Base-by-base conservation (phyloP, 1,139 yeast species). In the Pichia sorboxylosa region DNA sequence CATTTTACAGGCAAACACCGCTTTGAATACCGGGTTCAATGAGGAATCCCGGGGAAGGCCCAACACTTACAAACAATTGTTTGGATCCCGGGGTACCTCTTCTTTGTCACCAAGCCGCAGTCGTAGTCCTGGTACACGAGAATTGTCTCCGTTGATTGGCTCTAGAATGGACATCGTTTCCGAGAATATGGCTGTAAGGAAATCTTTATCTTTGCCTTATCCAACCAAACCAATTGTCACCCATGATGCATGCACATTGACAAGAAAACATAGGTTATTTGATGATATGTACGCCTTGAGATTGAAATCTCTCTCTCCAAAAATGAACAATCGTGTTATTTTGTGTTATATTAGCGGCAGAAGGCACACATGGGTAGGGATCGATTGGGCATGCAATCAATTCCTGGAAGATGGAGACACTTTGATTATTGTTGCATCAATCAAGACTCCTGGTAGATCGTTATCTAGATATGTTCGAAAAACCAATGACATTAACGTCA, bases 301-400 rank as follows among this genome's bases (percentile, higher is more conserved):
- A 27, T 14, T 49, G 17, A 42, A 39, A 19, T 37, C 43, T 2
- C 41, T 48, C 42, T 42, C 41, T 47, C 64, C 82, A 16, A 57
- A 61, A 5, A 52, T 72, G 30, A 73, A 73, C 1, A 58, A 61
- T 26, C 57, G 87, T 46, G 66, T 67, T 2, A 62, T 79, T 7
- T 48, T 80, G 45, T 74, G 77, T 17, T 79, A 78, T 49, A 61
- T 80, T 6, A 66, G 75, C 40, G 93, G 84, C 1, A 59, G 87
- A 39, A 65, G 61, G 28, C 87, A 79, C 54, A 77, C 90, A 0
- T 80, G 92, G 90, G 83, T 77, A 3, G 76, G 84, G 0, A 55
- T 80, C 30, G 93, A 80, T 50, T 80, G 81, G 79, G 57, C 69
- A 4, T 53, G 79, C 37, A 59, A 58, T 27, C 57, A 59, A 28